Conservation (phyloP, 805 yeast genomes). For the Komagataella ulmi region DNA sequence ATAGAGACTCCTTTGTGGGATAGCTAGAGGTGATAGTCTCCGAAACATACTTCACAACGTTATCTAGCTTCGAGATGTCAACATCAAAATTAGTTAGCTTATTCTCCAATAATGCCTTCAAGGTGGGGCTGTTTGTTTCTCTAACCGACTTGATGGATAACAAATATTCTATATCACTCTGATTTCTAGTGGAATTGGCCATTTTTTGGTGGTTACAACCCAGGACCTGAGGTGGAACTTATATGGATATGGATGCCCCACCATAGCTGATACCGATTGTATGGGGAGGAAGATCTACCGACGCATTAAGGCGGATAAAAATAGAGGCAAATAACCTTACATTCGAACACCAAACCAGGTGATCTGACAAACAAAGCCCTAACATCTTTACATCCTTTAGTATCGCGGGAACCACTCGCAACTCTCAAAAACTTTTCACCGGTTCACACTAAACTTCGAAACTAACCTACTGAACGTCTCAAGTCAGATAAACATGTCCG, state of each 20-base stretch:
- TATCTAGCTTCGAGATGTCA: constrained; percentile 25
- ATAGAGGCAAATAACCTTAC: no score
- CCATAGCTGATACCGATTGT: neutral
- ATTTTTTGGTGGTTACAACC: neutral
- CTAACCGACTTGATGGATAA: constrained; percentile 43
- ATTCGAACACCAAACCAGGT: neutral
- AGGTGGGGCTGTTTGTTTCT: constrained; percentile 32
- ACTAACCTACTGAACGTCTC: constrained; percentile 20
- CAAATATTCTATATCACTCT: constrained; percentile 17
- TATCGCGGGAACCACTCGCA: neutral
- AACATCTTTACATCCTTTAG: neutral
- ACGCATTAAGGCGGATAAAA: neutral
- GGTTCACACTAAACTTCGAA: neutral
- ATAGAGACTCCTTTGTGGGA: constrained; percentile 22
- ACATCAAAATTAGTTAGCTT: constrained; percentile 30
- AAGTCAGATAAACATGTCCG: constrained; percentile 44
- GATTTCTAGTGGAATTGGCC: neutral
- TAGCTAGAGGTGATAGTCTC: constrained; percentile 31
- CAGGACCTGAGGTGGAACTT: neutral
- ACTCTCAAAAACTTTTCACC: neutral
- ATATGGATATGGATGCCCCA: neutral
- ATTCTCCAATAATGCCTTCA: constrained; percentile 21
- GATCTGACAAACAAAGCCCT: neutral
- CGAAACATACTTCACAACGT: constrained; percentile 30
- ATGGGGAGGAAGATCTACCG: neutral